phyloP scores from a whole-genome alignment of 768 basidiomycete species.

The Megacollybia marginata region DNA sequence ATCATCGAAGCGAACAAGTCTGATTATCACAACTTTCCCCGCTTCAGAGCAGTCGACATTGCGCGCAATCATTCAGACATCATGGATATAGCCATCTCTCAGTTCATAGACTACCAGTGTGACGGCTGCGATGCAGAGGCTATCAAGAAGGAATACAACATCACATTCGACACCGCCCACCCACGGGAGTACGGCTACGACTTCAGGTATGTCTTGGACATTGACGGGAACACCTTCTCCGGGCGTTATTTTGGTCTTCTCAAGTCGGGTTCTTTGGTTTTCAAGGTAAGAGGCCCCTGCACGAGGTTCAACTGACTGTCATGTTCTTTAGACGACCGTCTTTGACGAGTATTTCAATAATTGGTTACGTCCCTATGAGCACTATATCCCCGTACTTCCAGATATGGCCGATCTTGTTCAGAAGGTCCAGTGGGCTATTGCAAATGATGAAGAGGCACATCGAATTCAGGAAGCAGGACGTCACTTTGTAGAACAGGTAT shows the following conservation, averaged over 20 bases:
- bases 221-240: slow-evolving; percentile 12
- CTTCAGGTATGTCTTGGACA: neutral
- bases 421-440: slow-evolving; percentile 11
- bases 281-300: slow-evolving; percentile 5
- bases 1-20: neutral
- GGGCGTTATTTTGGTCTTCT: slow-evolving; percentile 10
- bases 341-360: neutral
- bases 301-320: neutral
- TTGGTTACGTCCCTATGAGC: neutral
- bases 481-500: slow-evolving; percentile 8
- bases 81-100: neutral
- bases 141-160: neutral
- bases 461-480: slow-evolving; percentile 10
- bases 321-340: neutral
- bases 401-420: slow-evolving; percentile 8
- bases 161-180: neutral
- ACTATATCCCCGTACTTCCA: slow-evolving; percentile 2
- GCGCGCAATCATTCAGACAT: neutral
- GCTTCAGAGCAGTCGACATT: neutral
- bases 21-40: neutral
- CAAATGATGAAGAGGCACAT: slow-evolving; percentile 9
- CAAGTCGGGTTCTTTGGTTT: slow-evolving; percentile 10
- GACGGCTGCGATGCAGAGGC: neutral
- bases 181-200: neutral
- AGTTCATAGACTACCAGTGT: neutral